These are phyloP conservation scores for Tritrichomonas foetus DNA, from an alignment of 208 protist genomes.

Conservation along the genomic window DNA sequence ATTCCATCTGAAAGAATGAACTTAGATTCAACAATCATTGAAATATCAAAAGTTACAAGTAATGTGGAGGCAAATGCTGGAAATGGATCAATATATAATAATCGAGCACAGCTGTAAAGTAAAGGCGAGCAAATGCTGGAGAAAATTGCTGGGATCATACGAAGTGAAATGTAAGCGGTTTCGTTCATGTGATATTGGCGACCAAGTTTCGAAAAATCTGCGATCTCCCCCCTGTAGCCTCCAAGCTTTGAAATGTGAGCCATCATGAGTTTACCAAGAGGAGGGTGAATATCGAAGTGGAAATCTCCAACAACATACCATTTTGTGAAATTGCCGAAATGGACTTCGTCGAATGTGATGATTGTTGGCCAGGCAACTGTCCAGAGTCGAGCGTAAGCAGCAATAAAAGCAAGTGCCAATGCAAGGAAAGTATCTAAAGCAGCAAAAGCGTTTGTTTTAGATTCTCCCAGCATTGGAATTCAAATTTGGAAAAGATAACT, in stretches of 20 bases:
- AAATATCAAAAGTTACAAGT: neutral
- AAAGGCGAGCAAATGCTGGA: neutral
- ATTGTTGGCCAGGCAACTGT: neutral
- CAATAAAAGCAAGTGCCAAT: neutral
- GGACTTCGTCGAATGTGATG: constrained; percentile 25
- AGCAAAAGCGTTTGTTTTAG: neutral
- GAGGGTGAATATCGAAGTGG: constrained; percentile 35
- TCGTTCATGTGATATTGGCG: neutral
- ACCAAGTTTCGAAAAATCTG: neutral
- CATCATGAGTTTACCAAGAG: constrained; percentile 27
- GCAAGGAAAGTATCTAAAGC: neutral
- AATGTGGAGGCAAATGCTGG: neutral
- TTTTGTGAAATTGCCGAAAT: constrained; percentile 40
- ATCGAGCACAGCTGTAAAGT: neutral
- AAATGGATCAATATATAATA: neutral
- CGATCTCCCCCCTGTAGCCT: neutral
- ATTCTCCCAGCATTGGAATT: neutral
- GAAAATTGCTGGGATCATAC: constrained; percentile 25
- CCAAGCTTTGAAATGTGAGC: neutral
- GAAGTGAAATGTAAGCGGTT: neutral
- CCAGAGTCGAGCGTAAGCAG: neutral
- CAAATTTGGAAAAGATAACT: no score
- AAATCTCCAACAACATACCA: neutral
- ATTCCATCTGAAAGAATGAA: constrained; percentile 31
- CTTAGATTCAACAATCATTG: constrained; percentile 1